Evolutionary conservation across 1,284 basidiomycete genomes (phyloP), one percentile per base, ranked within the genome.

Genomic region (Tausonia pullulans): DNA sequence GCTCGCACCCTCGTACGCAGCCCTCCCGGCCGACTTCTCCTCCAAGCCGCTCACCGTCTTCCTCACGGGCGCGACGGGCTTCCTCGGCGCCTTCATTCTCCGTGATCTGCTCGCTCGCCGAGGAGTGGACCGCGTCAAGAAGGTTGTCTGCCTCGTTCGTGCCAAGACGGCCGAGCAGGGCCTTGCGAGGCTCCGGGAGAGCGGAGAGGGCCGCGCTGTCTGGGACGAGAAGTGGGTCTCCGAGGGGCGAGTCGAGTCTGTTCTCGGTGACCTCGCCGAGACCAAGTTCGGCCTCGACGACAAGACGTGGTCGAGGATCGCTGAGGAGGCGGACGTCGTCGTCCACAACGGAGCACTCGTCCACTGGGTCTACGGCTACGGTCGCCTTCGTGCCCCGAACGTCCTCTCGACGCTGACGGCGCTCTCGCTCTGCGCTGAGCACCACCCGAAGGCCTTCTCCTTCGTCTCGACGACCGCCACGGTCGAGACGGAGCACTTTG

Each of bases 281-380:
- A 84, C 86, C 53, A 78, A 79, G 48, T 89, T 98, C 69, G 96
- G 95, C 3, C 77, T 98, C 67, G 80, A 80, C 45, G 75, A 82
- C 46, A 77, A 75, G 3, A 79, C 78, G 0, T 98, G 93, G 91
- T 74, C 79, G 48, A 78, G 82, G 39, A 73, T 97, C 11, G 83
- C 86, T 0, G 73, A 79, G 44, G 87, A 95, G 74, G 84, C 87
- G 0, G 93, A 98, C 73, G 85, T 85, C 1, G 81, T 99, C 44
- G 74, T 98, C 63, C 96, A 98, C 76, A 99, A 99, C 72, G 96
- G 96, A 56, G 96, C 96, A 39, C 78, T 98, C 74, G 96, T 98
- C 13, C 96, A 98, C 74, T 99, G 96, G 96, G 91, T 98, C 3
- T 98, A 98, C 76, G 92, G 94, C 0, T 99, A 99, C 77, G 87